Evolutionary conservation across 331 rosid genomes (phyloP).

Genomic region (Cydonia oblonga): DNA sequence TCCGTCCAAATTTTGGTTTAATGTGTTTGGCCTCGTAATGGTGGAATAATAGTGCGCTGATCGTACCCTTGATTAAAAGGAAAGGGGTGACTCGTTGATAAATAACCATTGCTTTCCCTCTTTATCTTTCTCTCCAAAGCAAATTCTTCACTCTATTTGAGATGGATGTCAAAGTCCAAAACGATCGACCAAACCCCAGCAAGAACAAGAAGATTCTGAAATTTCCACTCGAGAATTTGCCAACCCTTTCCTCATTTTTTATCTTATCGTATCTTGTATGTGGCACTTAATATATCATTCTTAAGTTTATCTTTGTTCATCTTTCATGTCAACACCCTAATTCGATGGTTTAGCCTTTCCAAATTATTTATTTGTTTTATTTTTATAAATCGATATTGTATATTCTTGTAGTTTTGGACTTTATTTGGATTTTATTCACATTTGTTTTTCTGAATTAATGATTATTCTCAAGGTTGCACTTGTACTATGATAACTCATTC

Average conservation of each 20-base stretch:
- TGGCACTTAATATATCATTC: neutral
- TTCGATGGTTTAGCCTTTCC: neutral
- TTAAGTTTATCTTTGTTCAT: conserved; percentile 5
- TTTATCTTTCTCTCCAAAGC: neutral
- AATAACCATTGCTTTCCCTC: neutral
- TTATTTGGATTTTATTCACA: neutral
- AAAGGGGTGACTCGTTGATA: neutral
- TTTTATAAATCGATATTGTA: neutral
- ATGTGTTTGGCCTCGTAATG: neutral
- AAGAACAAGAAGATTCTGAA: neutral
- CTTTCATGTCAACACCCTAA: neutral
- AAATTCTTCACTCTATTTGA: neutral
- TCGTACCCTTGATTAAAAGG: neutral
- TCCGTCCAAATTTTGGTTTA: neutral
- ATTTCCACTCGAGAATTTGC: neutral
- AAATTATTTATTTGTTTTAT: neutral
- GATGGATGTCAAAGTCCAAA: neutral
- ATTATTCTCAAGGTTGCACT: neutral
- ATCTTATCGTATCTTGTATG: neutral
- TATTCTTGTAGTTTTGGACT: neutral
- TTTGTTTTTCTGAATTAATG: neutral
- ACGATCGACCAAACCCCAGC: neutral
- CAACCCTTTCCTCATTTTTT: neutral
- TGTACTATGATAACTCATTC: too few species aligned
- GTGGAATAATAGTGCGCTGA: neutral